These are phyloP conservation scores for Pythium volutum DNA, from an alignment of 352 stramenopile species.

Conservation along the genomic window DNA sequence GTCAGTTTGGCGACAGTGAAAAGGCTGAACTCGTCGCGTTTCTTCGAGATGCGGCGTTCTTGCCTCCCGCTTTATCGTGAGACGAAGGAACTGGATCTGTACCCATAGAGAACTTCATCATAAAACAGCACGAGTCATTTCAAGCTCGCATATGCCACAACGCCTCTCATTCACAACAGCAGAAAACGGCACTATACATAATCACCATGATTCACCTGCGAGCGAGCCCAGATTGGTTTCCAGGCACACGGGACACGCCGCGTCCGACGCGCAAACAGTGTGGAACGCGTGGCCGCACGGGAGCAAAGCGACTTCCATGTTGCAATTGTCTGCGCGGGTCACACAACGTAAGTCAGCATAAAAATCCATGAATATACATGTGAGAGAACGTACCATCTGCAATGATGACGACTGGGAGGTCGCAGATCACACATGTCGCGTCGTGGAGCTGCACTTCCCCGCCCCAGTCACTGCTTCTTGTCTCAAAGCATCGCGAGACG, in stretches of 20 bases:
- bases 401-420: conserved; percentile 82
- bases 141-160: no score
- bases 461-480: conserved; percentile 83
- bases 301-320: conserved; percentile 71
- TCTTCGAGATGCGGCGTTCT: conserved; percentile 26
- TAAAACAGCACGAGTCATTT: not conserved
- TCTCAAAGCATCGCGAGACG: conserved; percentile 60
- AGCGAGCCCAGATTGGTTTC: conserved; percentile 50
- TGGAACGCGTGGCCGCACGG: conserved; percentile 84
- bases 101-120: conserved; percentile 6
- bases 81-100: not conserved
- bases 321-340: conserved; percentile 49
- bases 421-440: conserved; percentile 63
- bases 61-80: conserved; percentile 1
- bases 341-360: conserved; percentile 3
- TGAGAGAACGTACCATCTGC: conserved; percentile 46
- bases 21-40: conserved; percentile 66
- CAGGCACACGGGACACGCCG: conserved; percentile 68
- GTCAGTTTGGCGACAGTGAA: conserved; percentile 74
- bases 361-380: no score
- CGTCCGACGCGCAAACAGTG: conserved; percentile 52
- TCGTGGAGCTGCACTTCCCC: conserved; percentile 85
- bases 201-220: not conserved
- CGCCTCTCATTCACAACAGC: not conserved
- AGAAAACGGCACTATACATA: not conserved